These are phyloP conservation scores for Puccinia sorghi DNA, from an alignment of 1,284 basidiomycete genomes.

Conservation along the genomic window DNA sequence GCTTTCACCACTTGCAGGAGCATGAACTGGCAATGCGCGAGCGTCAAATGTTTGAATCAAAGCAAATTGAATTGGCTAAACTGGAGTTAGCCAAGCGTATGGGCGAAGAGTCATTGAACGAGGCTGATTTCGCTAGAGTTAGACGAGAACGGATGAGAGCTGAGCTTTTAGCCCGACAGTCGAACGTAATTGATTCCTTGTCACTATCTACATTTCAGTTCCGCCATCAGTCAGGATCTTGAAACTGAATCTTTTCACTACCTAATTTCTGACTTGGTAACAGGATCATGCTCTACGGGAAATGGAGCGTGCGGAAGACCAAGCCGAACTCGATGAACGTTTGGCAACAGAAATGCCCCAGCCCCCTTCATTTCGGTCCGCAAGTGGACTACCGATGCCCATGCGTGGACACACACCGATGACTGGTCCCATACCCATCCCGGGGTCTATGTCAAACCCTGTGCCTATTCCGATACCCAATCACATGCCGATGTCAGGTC, in stretches of 20 bases:
- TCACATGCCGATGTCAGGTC: conserved; percentile 12
- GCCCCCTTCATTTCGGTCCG: conserved; percentile 15
- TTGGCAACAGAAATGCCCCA: conserved; percentile 6
- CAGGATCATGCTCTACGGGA: conserved; percentile 42
- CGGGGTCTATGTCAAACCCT: not conserved
- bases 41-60: conserved; percentile 40
- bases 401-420: not conserved
- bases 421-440: conserved; percentile 35
- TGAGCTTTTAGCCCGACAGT: conserved; percentile 41
- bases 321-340: conserved; percentile 18
- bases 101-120: conserved; percentile 42
- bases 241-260: not conserved
- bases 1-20: conserved; percentile 14
- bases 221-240: not conserved
- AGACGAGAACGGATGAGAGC: conserved; percentile 48
- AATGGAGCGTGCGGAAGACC: not conserved
- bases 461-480: conserved; percentile 17
- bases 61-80: conserved; percentile 41
- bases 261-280: not conserved
- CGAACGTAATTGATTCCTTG: conserved; percentile 23
- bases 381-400: conserved; percentile 10
- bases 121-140: conserved; percentile 48
- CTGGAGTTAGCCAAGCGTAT: conserved; percentile 49
- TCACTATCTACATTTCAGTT: not conserved
- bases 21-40: conserved; percentile 45